A percentile compares a stretch with the other conserved stretches of the same genome.
Conservation (phyloP, 1,284 basidiomycete species). For the Puccinia hordei region DNA sequence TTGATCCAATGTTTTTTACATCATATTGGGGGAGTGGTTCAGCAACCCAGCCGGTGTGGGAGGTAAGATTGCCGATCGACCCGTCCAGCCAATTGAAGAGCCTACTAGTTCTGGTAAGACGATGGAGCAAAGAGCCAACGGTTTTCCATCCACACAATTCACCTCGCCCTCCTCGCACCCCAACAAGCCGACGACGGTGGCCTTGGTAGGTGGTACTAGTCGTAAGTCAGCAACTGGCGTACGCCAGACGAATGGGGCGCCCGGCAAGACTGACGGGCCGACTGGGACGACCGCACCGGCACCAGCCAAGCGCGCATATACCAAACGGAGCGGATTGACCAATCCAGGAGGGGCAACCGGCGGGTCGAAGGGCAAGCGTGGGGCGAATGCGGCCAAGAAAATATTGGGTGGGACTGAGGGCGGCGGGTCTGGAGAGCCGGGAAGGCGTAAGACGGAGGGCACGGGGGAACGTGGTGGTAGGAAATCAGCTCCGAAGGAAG, state of each 20-base stretch:
- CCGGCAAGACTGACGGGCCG: neutral
- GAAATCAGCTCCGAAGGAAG: neutral
- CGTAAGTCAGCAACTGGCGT: neutral
- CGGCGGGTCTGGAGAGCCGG: neutral
- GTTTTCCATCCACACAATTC: neutral
- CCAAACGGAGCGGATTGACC: slow-evolving; percentile 25
- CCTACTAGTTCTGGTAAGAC: neutral
- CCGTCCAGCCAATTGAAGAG: neutral
- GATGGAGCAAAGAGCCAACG: neutral
- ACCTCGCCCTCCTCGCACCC: neutral
- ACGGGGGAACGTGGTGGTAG: neutral
- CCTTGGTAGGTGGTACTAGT: neutral
- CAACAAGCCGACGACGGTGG: neutral
- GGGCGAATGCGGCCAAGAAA: slow-evolving; percentile 23
- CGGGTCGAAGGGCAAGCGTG: neutral
- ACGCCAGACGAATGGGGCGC: slow-evolving; percentile 10
- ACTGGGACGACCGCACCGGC: neutral
- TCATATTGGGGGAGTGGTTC: no score
- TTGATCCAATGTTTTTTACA: neutral
- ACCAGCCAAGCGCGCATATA: slow-evolving; percentile 31
- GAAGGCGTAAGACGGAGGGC: neutral
- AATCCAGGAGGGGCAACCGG: neutral
- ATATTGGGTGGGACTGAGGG: neutral
- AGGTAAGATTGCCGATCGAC: neutral
- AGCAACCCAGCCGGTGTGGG: neutral